Evolutionary conservation across 1,139 yeast species (phyloP).

Genomic region (Geotrichum europaeum): DNA sequence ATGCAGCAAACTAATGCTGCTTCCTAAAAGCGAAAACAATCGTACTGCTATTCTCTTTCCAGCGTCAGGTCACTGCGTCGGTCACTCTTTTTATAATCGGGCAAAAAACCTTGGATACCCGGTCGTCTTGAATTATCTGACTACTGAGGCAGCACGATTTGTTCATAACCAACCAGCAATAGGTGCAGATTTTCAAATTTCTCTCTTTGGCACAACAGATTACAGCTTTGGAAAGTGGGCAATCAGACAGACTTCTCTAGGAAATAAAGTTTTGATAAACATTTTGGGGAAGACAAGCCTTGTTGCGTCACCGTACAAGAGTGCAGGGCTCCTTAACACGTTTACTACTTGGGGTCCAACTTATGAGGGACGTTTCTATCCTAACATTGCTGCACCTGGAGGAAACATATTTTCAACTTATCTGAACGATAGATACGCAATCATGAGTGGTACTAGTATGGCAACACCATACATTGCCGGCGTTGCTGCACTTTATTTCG

Average conservation of each 20-base stretch:
- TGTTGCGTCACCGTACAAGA: slow-evolving; percentile 1
- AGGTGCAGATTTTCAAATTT: slow-evolving; percentile 6
- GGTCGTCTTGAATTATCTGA: slow-evolving; percentile 15
- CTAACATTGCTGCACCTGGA: slow-evolving; percentile 26
- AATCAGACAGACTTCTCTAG: neutral
- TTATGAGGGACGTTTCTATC: slow-evolving; percentile 23
- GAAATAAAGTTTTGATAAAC: neutral
- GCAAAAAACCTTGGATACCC: slow-evolving; percentile 15
- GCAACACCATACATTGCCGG: slow-evolving; percentile 26
- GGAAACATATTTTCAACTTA: slow-evolving; percentile 23
- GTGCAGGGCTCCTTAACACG: slow-evolving; percentile 15
- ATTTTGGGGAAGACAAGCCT: slow-evolving; percentile 2
- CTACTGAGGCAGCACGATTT: neutral
- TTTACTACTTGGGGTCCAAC: slow-evolving; percentile 26
- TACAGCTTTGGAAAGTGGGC: slow-evolving; percentile 16
- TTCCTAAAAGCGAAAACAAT: slow-evolving; percentile 6
- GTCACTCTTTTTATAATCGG: slow-evolving; percentile 6
- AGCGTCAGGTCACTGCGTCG: slow-evolving; percentile 10
- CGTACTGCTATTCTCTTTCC: slow-evolving; percentile 12
- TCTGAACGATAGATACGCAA: slow-evolving; percentile 16
- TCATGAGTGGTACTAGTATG: slow-evolving; percentile 24
- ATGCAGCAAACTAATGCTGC: neutral
- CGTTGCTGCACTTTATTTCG: slow-evolving; percentile 22
- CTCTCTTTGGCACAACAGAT: slow-evolving; percentile 11
- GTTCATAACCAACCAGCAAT: slow-evolving; percentile 12